A percentile compares a stretch with the other conserved stretches of the same genome.
Conservation (phyloP, 306 rosid species). For the Vicia villosa region DNA sequence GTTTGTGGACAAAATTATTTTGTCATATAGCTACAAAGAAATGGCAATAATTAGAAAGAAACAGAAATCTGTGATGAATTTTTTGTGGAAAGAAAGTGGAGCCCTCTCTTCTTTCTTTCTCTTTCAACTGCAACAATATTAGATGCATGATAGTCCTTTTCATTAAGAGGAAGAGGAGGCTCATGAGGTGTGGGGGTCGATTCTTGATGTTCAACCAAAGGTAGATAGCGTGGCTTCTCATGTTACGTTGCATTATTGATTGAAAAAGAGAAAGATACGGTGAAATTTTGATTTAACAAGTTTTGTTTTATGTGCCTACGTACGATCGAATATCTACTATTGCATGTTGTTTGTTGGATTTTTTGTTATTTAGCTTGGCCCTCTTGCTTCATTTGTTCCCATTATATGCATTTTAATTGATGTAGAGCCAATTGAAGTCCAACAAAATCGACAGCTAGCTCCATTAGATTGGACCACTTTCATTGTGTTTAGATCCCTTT, state of each 20-base stretch:
- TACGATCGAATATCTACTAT: conserved; percentile 39
- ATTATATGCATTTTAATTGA: conserved; percentile 25
- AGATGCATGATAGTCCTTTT: conserved; percentile 47
- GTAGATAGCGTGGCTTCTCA: conserved; percentile 9
- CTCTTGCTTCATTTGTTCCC: conserved; percentile 37
- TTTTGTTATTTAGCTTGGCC: conserved; percentile 20
- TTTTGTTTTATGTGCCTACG: conserved; percentile 38
- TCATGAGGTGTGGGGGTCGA: conserved; percentile 45
- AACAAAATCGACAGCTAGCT: conserved; percentile 25
- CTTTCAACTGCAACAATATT: conserved; percentile 15
- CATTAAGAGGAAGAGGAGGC: not conserved
- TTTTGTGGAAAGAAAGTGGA: conserved; percentile 45
- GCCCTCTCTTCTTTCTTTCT: conserved; percentile 24
- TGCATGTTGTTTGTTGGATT: conserved; percentile 44
- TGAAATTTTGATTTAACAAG: conserved; percentile 44
- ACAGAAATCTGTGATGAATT: conserved; percentile 28
- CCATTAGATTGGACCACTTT: conserved; percentile 43
- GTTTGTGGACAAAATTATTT: conserved; percentile 6
- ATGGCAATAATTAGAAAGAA: conserved; percentile 38
- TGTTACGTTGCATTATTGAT: conserved; percentile 55
- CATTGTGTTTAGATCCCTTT: not conserved
- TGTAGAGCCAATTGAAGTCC: not conserved
- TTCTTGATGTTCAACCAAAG: conserved; percentile 34
- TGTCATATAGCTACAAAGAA: conserved; percentile 42
- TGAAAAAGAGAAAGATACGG: conserved; percentile 41